Conservation (phyloP, 495 filamentous ascomycete species). For the Tuber melanosporum region DNA sequence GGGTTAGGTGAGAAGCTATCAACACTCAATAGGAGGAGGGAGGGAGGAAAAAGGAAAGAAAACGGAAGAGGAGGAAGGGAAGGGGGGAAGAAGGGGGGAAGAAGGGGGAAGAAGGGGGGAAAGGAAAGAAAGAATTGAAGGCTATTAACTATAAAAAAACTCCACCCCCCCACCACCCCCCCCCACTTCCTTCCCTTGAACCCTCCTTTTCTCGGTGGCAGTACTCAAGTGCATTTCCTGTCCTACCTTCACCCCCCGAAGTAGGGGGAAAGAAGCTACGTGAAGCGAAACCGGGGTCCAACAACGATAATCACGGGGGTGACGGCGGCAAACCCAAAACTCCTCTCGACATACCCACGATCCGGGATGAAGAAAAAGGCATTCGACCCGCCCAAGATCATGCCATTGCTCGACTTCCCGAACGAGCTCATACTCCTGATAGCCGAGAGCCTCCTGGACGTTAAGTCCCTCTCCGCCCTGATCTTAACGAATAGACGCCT, state of each 20-base stretch:
- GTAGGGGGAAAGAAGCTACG: not conserved
- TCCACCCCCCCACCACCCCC: not conserved
- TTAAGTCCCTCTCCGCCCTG: constrained; percentile 3
- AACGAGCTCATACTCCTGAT: constrained; percentile 6
- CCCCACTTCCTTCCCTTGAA: not conserved
- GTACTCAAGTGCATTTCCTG: not conserved
- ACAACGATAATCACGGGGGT: not conserved
- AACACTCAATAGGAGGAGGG: not conserved
- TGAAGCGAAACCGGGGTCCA: not conserved
- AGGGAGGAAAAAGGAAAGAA: not conserved
- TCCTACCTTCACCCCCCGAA: constrained; percentile 3
- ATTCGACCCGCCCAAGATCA: not conserved
- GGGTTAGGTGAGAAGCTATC: not conserved
- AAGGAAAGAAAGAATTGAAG: not conserved
- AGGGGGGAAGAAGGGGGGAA: not conserved
- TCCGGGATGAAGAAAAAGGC: constrained; percentile 2
- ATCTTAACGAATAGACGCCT: not conserved
- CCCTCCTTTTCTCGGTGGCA: not conserved
- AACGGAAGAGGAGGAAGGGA: not conserved
- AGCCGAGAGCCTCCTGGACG: constrained; percentile 3
- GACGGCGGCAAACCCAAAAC: not conserved
- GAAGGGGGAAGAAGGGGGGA: not conserved
- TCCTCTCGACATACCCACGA: not conserved
- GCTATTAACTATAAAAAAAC: not conserved
- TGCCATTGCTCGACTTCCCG: constrained; percentile 4